Base-by-base conservation (phyloP, 2,329 filamentous ascomycete genomes). In the Verticillium longisporum region DNA sequence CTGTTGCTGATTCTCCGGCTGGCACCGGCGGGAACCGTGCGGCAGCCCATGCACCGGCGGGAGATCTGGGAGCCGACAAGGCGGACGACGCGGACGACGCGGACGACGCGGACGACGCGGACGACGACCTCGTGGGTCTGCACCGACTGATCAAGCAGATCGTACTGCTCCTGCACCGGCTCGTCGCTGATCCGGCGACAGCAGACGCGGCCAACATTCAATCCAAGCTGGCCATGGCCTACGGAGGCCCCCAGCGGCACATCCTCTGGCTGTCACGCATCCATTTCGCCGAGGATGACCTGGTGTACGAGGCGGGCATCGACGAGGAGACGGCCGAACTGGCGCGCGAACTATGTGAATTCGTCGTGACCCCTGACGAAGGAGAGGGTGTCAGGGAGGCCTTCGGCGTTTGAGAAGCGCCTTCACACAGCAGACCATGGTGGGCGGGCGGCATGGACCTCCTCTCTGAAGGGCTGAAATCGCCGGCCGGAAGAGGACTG, bases 291-390 rank as follows among this genome's bases (percentile, higher is more conserved):
- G 85, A 87, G 57, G 91, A 96, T 63, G 89, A 91, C 34, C 74
- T 90, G 9, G 83, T 95, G 11, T 80, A 96, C 33, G 92, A 97
- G 73, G 79, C 81, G 1, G 88, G 88, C 0, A 88, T 96, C 59
- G 88, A 90, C 38, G 84, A 88, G 33, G 90, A 91, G 65, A 91
- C 92, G 1, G 85, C 89, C 1, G 90, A 94, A 65, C 87, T 88
- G 73, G 94, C 95, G 3, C 88, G 94, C 67, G 86, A 90, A 69
- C 78, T 99, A 64, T 74, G 98, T 45, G 92, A 97, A 71, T 80
- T 91, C 63, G 85, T 87, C 2, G 85, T 97, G 26, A 95, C 90
- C 59, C 89, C 92, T 0, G 90, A 96, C 50, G 81, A 84, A 61
- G 81, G 81, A 1, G 77, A 81, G 61, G 75, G 73, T 33, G 69